Evolutionary conservation across 768 basidiomycete genomes (phyloP).

Genomic region (Mycena kentingensis): DNA sequence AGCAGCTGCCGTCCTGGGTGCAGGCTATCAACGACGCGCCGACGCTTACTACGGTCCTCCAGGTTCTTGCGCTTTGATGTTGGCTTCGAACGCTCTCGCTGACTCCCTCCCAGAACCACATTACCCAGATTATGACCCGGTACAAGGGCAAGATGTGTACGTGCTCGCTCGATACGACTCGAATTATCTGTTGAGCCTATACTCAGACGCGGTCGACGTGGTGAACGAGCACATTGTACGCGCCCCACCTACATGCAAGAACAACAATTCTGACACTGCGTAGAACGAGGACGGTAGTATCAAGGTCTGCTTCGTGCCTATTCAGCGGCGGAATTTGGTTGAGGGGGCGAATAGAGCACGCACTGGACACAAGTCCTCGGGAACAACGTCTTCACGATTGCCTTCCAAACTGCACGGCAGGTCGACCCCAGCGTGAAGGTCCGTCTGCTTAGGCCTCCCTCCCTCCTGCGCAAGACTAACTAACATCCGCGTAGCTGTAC

Average conservation of each 20-base stretch:
- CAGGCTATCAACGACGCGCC: slow-evolving; percentile 37
- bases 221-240: slow-evolving; percentile 19
- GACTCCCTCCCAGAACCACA: slow-evolving; percentile 42
- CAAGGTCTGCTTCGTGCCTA: slow-evolving; percentile 4
- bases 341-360: slow-evolving; percentile 15
- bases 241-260: background rate
- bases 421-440: slow-evolving; percentile 52
- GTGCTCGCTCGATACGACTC: slow-evolving; percentile 5
- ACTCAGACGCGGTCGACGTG: slow-evolving; percentile 13
- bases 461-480: background rate
- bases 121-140: slow-evolving; percentile 44
- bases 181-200: background rate
- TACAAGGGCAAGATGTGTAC: slow-evolving; percentile 48
- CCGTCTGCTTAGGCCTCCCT: slow-evolving; percentile 12
- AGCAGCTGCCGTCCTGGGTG: slow-evolving; percentile 48
- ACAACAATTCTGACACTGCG: too few species aligned
- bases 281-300: slow-evolving; percentile 16
- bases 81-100: background rate
- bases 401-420: slow-evolving; percentile 50
- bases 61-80: slow-evolving; percentile 24
- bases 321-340: background rate
- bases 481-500: slow-evolving; percentile 27
- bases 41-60: slow-evolving; percentile 31
- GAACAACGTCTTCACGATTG: slow-evolving; percentile 50
- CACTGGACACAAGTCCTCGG: slow-evolving; percentile 14